Percentiles rank a stretch among this genome's conserved stretches.
phyloP scores from a whole-genome alignment of 768 basidiomycete genomes.

The Mycena vitilis region DNA sequence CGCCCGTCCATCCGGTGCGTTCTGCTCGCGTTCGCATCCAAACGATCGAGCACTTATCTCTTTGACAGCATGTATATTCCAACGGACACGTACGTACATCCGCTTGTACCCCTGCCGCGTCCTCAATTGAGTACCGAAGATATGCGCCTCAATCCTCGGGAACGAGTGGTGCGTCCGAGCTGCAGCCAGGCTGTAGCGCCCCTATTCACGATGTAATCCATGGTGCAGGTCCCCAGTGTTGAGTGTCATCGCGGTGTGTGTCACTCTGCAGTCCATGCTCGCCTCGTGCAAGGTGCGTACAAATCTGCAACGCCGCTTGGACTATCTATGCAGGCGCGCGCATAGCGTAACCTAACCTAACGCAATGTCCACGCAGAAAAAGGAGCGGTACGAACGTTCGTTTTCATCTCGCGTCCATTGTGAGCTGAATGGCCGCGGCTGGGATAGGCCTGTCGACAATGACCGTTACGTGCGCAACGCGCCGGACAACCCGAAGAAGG shows the following conservation, averaged over 20 bases:
- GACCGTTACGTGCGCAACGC: slow-evolving; percentile 84
- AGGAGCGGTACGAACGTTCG: slow-evolving; percentile 68
- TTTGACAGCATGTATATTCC: slow-evolving; percentile 83
- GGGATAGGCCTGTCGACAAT: slow-evolving; percentile 79
- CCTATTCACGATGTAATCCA: slow-evolving; percentile 12
- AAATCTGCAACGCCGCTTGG: neutral
- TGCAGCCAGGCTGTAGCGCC: neutral
- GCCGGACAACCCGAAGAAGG: slow-evolving; percentile 90
- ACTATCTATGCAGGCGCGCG: neutral
- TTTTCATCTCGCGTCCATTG: slow-evolving; percentile 4
- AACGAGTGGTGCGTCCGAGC: slow-evolving; percentile 73
- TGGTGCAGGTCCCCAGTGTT: slow-evolving; percentile 82
- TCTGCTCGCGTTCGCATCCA: slow-evolving; percentile 29
- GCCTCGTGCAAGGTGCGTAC: slow-evolving; percentile 83
- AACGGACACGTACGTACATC: slow-evolving; percentile 78
- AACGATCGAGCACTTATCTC: slow-evolving; percentile 31
- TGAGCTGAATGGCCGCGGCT: slow-evolving; percentile 23
- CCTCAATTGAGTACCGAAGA: slow-evolving; percentile 54
- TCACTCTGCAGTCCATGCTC: slow-evolving; percentile 92
- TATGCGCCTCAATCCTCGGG: slow-evolving; percentile 91
- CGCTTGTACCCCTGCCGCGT: slow-evolving; percentile 27
- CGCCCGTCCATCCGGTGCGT: slow-evolving; percentile 86
- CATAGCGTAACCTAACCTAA: slow-evolving; percentile 28
- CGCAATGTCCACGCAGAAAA: slow-evolving; percentile 49
- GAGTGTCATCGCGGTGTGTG: slow-evolving; percentile 83